Evolutionary conservation across 2,329 filamentous ascomycete genomes (phyloP).

Genomic region (Daldinia eschscholtzii): DNA sequence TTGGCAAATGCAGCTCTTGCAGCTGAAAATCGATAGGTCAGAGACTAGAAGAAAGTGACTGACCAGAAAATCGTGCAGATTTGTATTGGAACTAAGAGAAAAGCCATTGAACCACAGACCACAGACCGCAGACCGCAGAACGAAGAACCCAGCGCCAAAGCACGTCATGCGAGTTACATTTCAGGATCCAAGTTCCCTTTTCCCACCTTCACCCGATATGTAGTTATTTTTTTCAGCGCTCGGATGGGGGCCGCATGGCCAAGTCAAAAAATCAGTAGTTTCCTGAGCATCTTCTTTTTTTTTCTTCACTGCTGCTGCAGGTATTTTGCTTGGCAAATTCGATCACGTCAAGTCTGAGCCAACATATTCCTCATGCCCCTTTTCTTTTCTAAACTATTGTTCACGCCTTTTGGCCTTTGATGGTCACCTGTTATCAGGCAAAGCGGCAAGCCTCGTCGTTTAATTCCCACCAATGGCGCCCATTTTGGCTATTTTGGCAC

Average conservation of each 20-base stretch:
- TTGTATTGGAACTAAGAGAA: conserved; percentile 9
- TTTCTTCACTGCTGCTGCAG: background rate
- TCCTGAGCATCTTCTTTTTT: conserved; percentile 8
- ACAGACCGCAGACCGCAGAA: too few relatives aligned
- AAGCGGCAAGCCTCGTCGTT: conserved; percentile 11
- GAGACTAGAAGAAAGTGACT: conserved; percentile 3
- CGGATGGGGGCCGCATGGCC: conserved; percentile 1
- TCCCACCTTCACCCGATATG: conserved; percentile 18
- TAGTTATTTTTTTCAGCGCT: background rate
- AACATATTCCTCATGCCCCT: background rate
- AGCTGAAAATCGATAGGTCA: conserved; percentile 20
- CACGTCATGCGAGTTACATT: conserved; percentile 29
- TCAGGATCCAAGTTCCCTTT: conserved; percentile 3
- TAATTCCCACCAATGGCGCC: conserved; percentile 6
- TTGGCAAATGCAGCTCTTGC: conserved; percentile 39
- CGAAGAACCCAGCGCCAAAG: conserved; percentile 27
- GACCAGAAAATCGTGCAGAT: conserved; percentile 10
- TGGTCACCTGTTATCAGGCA: background rate
- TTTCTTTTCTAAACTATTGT: conserved; percentile 1
- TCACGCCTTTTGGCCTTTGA: background rate
- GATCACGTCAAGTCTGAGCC: conserved; percentile 1
- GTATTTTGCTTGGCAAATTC: conserved; percentile 20
- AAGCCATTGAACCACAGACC: conserved; percentile 18
- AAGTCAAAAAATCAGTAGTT: background rate
- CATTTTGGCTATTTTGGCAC: conserved; percentile 28